Evolutionary conservation across 805 yeast species (phyloP).

Genomic region (Komagataella pseudopastoris): DNA sequence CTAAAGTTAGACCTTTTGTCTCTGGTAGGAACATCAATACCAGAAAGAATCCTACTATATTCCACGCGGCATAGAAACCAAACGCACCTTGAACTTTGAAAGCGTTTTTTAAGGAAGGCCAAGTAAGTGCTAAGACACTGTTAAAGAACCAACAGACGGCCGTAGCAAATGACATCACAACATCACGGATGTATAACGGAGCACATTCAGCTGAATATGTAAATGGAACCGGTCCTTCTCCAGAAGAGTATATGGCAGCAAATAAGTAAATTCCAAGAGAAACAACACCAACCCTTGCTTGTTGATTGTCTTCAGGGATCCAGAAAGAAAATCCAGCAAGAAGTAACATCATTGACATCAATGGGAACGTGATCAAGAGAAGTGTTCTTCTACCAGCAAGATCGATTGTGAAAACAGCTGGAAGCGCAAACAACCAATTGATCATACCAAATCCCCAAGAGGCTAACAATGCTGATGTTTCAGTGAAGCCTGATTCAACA

Average conservation of each 20-base stretch:
- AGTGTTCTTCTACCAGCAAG: slow-evolving; percentile 59
- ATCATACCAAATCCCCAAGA: slow-evolving; percentile 82
- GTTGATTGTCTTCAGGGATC: slow-evolving; percentile 29
- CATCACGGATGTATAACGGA: slow-evolving; percentile 66
- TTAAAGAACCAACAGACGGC: slow-evolving; percentile 68
- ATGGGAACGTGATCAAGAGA: slow-evolving; percentile 45
- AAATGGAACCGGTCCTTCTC: slow-evolving; percentile 86
- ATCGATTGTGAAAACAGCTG: slow-evolving; percentile 73
- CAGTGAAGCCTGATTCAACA: slow-evolving; percentile 48
- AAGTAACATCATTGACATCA: slow-evolving; percentile 46
- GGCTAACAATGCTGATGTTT: slow-evolving; percentile 54
- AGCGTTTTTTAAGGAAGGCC: slow-evolving; percentile 60
- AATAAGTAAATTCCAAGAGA: slow-evolving; percentile 64
- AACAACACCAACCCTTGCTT: slow-evolving; percentile 54
- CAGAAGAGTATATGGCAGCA: slow-evolving; percentile 64
- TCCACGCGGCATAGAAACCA: slow-evolving; percentile 85
- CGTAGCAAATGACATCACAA: slow-evolving; percentile 72
- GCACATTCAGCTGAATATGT: slow-evolving; percentile 79
- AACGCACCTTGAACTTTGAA: slow-evolving; percentile 78
- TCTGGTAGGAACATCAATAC: slow-evolving; percentile 65
- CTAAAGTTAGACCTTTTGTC: slow-evolving; percentile 59
- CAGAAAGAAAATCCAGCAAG: slow-evolving; percentile 63
- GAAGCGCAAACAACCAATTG: slow-evolving; percentile 69
- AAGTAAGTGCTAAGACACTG: slow-evolving; percentile 56
- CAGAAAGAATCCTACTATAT: slow-evolving; percentile 52